A percentile compares a stretch with the other conserved stretches of the same genome.
Evolutionary conservation across 164 flowering plant genomes (phyloP).

Genomic region (grape (Vitis vinifera)): DNA sequence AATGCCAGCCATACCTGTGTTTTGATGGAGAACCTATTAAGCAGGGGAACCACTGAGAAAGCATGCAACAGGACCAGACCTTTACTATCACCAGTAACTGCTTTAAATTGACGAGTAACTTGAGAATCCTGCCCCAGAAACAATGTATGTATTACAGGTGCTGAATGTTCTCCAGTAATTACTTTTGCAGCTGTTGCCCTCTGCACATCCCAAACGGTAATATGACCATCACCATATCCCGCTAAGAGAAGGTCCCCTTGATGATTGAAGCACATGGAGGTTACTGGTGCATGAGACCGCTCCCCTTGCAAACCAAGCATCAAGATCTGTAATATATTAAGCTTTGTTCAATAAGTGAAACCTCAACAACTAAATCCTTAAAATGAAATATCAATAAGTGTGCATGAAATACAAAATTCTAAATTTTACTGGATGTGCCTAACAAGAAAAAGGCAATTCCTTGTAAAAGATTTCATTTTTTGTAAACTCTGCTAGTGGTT

Average conservation of each 20-base stretch:
- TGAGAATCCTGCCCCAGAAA: conserved; percentile 89
- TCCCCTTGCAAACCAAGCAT: conserved; percentile 84
- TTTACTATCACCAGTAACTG: conserved; percentile 88
- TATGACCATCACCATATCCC: conserved; percentile 92
- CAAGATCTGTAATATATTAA: conserved; percentile 54
- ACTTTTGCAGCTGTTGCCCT: conserved; percentile 62
- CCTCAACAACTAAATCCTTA: too few species aligned
- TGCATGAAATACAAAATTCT: too few species aligned
- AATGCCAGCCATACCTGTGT: conserved; percentile 50
- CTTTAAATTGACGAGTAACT: conserved; percentile 81
- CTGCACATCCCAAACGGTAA: conserved; percentile 87
- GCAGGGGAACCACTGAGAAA: conserved; percentile 64
- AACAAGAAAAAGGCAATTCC: too few species aligned
- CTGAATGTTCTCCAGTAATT: conserved; percentile 74
- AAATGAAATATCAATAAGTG: too few species aligned
- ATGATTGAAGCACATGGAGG: conserved; percentile 93
- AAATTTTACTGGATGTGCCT: not conserved
- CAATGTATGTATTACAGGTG: conserved; percentile 81
- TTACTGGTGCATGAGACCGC: conserved; percentile 67
- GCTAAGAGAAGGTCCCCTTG: conserved; percentile 92
- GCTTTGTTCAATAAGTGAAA: conserved; percentile 7
- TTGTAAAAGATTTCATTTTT: too few species aligned
- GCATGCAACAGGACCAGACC: conserved; percentile 78
- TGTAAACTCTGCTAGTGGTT: too few species aligned
- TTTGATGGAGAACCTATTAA: conserved; percentile 55